Base-by-base conservation (phyloP, 345 rosid genomes). In the Cochlearia excelsa region DNA sequence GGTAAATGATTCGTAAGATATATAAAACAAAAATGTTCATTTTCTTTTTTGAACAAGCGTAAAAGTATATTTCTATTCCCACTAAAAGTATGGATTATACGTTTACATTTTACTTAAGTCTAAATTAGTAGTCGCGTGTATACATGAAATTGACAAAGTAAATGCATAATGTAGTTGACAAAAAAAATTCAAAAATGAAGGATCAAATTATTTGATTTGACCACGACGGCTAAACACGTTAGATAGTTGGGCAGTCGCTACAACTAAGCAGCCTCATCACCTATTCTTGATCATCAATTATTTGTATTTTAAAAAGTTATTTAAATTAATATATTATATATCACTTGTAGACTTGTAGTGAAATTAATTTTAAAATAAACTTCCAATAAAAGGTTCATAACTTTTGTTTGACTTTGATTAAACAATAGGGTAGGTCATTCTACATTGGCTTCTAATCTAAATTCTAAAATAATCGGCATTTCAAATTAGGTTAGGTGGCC, bases 191-290 rank as follows among this genome's bases (percentile, higher is more conserved):
- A 44, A 61, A 16, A 48, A 27, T 30, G 30, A n/a, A 33, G 34
- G 58, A 62, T 34, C 47, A 56, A 48, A 69, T 69, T 2, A 69
- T 70, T 62, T 63, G 64, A 62, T 56, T 70, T 62, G 69, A 70
- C 69, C 30, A 51, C 37, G 68, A 63, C 50, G 74, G 69, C 65
- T 46, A 51, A 70, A 56, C 74, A 70, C 59, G 64, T 70, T 50
- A 56, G 54, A 70, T 70, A 42, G 74, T 70, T 63, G 59, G 48
- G 59, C 64, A 63, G 68, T 70, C 74, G 59, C 69, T 63, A 55
- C 68, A 62, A 69, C 68, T 41, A 54, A 62, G 63, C 53, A 55
- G 69, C 64, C 43, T 0, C 6, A 34, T 34, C 4, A 29, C 47
- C 46, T 56, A 62, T 61, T 44, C 48, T 42, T 3, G 6, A 61